Base-by-base conservation (phyloP, 2,329 filamentous ascomycete genomes). In the Pseudogymnoascus sp. region DNA sequence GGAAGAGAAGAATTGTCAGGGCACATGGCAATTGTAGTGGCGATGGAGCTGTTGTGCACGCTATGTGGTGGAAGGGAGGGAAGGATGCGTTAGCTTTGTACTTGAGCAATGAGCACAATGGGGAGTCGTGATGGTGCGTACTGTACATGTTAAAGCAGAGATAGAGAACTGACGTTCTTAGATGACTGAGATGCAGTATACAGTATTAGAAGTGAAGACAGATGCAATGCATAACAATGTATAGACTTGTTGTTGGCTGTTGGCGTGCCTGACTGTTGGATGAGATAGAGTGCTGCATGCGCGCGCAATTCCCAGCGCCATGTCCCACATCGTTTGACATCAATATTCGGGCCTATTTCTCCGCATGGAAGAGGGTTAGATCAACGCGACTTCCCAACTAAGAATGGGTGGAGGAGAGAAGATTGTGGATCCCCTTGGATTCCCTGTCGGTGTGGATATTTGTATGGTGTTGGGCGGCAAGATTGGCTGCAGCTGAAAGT, bases 321-420 rank as follows among this genome's bases (percentile, higher is more conserved):
- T 16, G 26, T 53, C 46, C 46, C 16, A 41, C 37, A 14, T 46
- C 11, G n/a, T 53, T 16, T 53, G 46, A 53, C 46, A 53, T 53
- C 46, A 53, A 53, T 53, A 53, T 53, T 53, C 46, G 46, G 46
- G 24, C 46, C 46, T 53, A 53, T 53, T 53, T 53, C 26, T 53
- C 46, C 46, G 46, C 46, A 31, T n/a, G 7, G 26, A 53, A 53
- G 10, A 41, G 8, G 46, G 46, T 31, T 31, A 53, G 26, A 53
- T 26, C 24, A 53, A 16, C 43, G 43, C 24, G 22, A 26, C 24
- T 46, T 6, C 19, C 10, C 10, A 16, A 46, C 41, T 24, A 10
- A 28, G 24, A 6, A 10, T 16, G 26, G 14, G n/a, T 16, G 7
- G 24, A 50, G 24, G 24, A 53, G 26, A 31, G 8, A 10, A 53